Evolutionary conservation across 2,329 filamentous ascomycete genomes (phyloP), one percentile per base, ranked within the genome.

Genomic region (Akanthomyces dipterigenus): DNA sequence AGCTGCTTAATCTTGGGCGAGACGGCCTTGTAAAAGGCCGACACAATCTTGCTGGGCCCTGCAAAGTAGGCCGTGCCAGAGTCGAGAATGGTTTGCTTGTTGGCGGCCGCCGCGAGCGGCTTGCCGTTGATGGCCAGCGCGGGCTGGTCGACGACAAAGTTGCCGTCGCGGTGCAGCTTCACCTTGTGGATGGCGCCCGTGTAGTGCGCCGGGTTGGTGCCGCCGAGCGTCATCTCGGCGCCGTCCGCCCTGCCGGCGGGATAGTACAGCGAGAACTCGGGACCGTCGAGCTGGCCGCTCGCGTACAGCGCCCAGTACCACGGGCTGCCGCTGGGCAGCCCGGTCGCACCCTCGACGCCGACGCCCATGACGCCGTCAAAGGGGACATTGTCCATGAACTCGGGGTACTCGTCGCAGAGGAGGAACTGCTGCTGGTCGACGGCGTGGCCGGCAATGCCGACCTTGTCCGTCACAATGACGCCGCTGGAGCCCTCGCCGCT

Each of bases 321-420:
- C 0, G 70, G 48, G 6, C 61, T 5, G 51, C 60, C 61, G 14
- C 28, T 49, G n/a, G 64, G 63, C 18, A 61, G 60, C 22, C 63
- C 58, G 2, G 63, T 63, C 2, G 63, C 62, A 3, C 63, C 65
- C 20, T 63, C 54, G 9, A 62, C 63, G 1, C 63, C 63, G 24
- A 75, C 62, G 20, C 74, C 73, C 45, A 75, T 66, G 51, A 75
- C 70, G 38, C 72, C 72, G 46, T 74, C 72, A 34, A 66, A 63
- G 3, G 66, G 66, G 38, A 70, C 67, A 3, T 65, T 59, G 3
- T 65, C 64, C n/a, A 73, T 61, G 8, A 65, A 64, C 1, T 67
- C 63, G 6, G 67, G 65, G 64, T 71, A 74, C 8, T 62, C 59
- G 40, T 73, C 66, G 59, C 70, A 73, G 9, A 73, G 64, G 8